Conservation (phyloP, 208 protist species). For the Leptomonas seymouri region DNA sequence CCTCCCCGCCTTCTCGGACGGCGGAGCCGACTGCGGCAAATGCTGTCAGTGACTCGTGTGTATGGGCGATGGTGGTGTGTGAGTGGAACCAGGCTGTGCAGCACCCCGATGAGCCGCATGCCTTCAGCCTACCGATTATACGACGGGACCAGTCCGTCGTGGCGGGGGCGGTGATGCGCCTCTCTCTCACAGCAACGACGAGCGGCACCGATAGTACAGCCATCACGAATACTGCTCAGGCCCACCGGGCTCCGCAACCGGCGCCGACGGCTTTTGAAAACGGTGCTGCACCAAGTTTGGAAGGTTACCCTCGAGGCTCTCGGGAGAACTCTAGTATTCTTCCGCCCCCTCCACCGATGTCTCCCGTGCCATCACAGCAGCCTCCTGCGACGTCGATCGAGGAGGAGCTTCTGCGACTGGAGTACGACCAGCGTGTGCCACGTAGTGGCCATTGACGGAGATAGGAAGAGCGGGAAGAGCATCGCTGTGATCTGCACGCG, state of each 20-base stretch:
- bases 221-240: neutral
- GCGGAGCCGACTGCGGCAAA: neutral
- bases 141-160: slow-evolving; percentile 40
- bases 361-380: neutral
- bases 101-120: slow-evolving; percentile 39
- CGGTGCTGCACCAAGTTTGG: neutral
- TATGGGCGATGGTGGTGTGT: slow-evolving; percentile 79
- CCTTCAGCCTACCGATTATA: slow-evolving; percentile 61
- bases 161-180: slow-evolving; percentile 52
- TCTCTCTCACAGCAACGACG: slow-evolving; percentile 56
- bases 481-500: neutral
- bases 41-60: slow-evolving; percentile 15
- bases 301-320: neutral
- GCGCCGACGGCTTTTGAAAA: neutral
- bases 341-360: neutral
- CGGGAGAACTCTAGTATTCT: neutral
- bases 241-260: neutral
- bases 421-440: slow-evolving; percentile 31
- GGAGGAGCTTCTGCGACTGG: slow-evolving; percentile 69
- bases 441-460: neutral
- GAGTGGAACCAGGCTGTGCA: slow-evolving; percentile 70
- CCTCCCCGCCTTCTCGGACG: neutral
- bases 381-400: slow-evolving; percentile 41
- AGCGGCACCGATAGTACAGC: too few species aligned
- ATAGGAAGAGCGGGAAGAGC: neutral